A percentile compares a stretch with the other conserved stretches of the same genome.
phyloP scores from a whole-genome alignment of 192 early-diverging fungal species.

The Backusella mclennaniae region DNA sequence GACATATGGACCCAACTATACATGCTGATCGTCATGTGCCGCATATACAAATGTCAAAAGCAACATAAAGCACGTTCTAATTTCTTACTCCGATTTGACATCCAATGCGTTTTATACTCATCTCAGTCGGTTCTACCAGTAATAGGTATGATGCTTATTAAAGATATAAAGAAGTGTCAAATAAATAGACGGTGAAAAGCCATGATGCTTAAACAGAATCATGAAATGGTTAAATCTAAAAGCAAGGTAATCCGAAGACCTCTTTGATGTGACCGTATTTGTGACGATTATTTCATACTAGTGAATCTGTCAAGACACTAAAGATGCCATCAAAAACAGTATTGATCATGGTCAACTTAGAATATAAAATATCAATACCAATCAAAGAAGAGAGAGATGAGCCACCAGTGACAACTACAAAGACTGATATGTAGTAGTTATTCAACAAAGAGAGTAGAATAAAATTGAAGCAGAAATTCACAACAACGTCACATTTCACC shows the following conservation, averaged over 20 bases:
- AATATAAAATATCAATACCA: neutral
- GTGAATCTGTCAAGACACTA: neutral
- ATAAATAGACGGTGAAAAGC: too few species aligned
- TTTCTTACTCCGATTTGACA: neutral
- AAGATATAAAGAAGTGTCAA: too few species aligned
- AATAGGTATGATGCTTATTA: too few species aligned
- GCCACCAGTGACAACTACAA: too few species aligned
- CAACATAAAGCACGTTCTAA: neutral
- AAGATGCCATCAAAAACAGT: neutral
- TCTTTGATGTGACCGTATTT: neutral
- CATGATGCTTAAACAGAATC: too few species aligned
- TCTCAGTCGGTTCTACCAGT: too few species aligned
- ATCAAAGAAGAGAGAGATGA: neutral
- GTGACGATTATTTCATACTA: neutral
- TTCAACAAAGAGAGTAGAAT: neutral
- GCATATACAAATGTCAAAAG: neutral
- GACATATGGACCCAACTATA: too few species aligned
- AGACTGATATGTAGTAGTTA: too few species aligned
- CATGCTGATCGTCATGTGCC: too few species aligned
- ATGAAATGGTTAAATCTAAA: too few species aligned
- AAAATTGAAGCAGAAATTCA: neutral
- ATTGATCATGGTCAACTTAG: neutral
- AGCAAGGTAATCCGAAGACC: too few species aligned
- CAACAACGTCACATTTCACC: neutral
- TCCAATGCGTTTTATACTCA: neutral